Percentiles rank a stretch among this genome's conserved stretches.
These are phyloP conservation scores for Rosa lucieae DNA, from an alignment of 306 rosid species.

Conservation along the genomic window DNA sequence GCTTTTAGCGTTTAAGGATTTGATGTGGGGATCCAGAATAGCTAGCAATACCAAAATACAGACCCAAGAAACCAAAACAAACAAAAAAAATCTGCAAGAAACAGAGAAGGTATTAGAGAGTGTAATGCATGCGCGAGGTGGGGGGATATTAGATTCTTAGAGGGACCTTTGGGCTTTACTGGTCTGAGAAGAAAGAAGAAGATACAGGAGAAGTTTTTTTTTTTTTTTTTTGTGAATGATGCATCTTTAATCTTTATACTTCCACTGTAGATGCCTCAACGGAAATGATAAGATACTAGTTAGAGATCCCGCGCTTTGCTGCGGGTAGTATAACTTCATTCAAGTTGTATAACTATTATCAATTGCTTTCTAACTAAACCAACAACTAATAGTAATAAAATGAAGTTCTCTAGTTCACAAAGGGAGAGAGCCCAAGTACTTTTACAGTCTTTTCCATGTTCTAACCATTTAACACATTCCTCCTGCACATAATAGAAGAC, in stretches of 20 bases:
- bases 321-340: too few species aligned
- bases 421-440: too few species aligned
- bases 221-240: too few species aligned
- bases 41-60: slow-evolving; percentile 11
- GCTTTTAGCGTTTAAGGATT: neutral
- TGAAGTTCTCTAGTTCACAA: too few species aligned
- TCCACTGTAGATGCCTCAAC: slow-evolving; percentile 8
- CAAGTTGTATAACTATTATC: too few species aligned
- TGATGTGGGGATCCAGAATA: slow-evolving; percentile 15
- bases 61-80: neutral
- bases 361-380: too few species aligned
- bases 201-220: slow-evolving; percentile 19
- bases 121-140: slow-evolving; percentile 35
- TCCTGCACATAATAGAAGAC: too few species aligned
- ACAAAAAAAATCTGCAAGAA: neutral
- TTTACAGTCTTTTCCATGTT: too few species aligned
- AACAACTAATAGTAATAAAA: too few species aligned
- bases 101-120: slow-evolving; percentile 21
- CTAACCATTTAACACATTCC: too few species aligned
- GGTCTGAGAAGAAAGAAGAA: slow-evolving; percentile 20
- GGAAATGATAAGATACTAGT: neutral
- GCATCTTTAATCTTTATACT: slow-evolving; percentile 49
- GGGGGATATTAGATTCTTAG: slow-evolving; percentile 42
- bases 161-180: slow-evolving; percentile 42
- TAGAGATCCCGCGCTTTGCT: too few species aligned